phyloP scores from a whole-genome alignment of 208 protist species.

The Spongospora subterranea region DNA sequence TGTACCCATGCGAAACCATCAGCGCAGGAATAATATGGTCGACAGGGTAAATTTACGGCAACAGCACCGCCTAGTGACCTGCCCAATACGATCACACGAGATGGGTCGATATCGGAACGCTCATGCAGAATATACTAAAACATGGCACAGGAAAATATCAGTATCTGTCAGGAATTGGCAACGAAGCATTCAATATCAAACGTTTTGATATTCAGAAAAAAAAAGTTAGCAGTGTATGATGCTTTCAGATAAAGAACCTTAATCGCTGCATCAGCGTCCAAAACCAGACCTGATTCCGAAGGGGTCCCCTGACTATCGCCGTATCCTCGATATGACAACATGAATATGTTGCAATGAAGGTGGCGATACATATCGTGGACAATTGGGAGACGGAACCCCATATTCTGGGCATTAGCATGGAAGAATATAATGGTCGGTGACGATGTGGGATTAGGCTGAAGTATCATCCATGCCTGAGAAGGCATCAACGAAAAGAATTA shows the following conservation, averaged over 20 bases:
- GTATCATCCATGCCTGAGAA: conserved; percentile 38
- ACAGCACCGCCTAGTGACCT: conserved; percentile 67
- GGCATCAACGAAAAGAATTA: not conserved
- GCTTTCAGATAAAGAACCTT: not conserved
- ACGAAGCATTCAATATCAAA: not conserved
- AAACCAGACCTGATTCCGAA: conserved; percentile 56
- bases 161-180: too few species aligned
- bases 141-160: conserved; percentile 43
- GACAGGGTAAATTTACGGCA: conserved; percentile 39
- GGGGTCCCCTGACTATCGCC: conserved; percentile 66
- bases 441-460: not conserved
- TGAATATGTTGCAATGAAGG: conserved; percentile 62
- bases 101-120: conserved; percentile 61
- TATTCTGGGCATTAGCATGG: conserved; percentile 68
- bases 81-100: conserved; percentile 63
- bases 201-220: conserved; percentile 1
- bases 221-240: too few species aligned
- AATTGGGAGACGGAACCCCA: conserved; percentile 63
- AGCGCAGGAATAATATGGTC: not conserved
- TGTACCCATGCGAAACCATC: not conserved
- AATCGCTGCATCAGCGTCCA: conserved; percentile 63
- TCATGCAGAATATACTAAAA: conserved; percentile 19
- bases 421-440: conserved; percentile 66
- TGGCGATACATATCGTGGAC: not conserved
- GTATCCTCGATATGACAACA: conserved; percentile 66